These are phyloP conservation scores for Fusarium sp. DNA, from an alignment of 2,329 filamentous ascomycete species.

Conservation along the genomic window DNA sequence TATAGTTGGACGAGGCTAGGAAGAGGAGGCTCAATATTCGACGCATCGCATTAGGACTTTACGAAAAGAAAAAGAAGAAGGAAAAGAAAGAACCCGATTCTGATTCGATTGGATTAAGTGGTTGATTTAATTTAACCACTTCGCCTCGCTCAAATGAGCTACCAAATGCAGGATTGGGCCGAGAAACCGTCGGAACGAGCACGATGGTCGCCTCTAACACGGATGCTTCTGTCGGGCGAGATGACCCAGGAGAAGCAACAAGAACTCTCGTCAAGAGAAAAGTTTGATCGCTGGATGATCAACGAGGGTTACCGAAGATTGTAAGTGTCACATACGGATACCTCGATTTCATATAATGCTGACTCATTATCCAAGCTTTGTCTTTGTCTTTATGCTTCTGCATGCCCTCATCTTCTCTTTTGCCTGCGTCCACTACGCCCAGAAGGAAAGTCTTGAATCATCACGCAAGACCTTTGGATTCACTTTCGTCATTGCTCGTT, in stretches of 20 bases:
- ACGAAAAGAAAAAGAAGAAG: not conserved
- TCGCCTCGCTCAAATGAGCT: slow-evolving; percentile 42
- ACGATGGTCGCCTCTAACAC: slow-evolving; percentile 84
- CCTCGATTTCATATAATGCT: not conserved
- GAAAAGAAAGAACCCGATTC: not conserved
- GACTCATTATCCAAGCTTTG: slow-evolving; percentile 62
- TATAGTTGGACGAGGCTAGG: slow-evolving; percentile 1
- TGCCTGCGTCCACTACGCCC: slow-evolving; percentile 80
- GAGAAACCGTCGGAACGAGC: slow-evolving; percentile 72
- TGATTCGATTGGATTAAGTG: not conserved
- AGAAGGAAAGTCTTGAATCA: slow-evolving; percentile 78
- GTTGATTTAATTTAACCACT: not conserved
- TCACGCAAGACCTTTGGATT: slow-evolving; percentile 77
- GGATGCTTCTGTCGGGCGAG: slow-evolving; percentile 85
- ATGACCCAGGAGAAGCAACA: slow-evolving; percentile 80
- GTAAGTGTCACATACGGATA: slow-evolving; percentile 59
- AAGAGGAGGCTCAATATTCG: not conserved
- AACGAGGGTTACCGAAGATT: slow-evolving; percentile 87
- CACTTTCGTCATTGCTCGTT: slow-evolving; percentile 80
- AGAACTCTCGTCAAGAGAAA: slow-evolving; percentile 75
- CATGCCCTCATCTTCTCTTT: slow-evolving; percentile 84
- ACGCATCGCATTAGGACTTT: not conserved
- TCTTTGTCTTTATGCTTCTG: slow-evolving; percentile 77
- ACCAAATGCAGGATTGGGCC: slow-evolving; percentile 44
- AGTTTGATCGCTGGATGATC: slow-evolving; percentile 88